These are phyloP conservation scores for Arthromyces matolae DNA, from an alignment of 768 basidiomycete species.

Conservation along the genomic window DNA sequence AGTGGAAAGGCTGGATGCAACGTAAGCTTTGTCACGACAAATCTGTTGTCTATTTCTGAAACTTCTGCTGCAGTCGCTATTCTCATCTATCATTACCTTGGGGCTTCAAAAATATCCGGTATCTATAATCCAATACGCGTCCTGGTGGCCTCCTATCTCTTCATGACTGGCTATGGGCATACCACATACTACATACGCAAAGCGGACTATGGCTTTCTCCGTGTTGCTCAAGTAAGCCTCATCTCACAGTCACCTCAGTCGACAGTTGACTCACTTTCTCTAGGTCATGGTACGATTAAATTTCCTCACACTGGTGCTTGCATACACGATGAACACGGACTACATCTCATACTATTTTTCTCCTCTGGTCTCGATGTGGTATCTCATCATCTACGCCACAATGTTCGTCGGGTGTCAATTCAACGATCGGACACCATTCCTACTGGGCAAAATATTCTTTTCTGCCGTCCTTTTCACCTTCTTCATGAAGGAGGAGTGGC, in stretches of 20 bases:
- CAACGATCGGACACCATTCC: slow-evolving; percentile 67
- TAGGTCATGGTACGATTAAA: slow-evolving; percentile 82
- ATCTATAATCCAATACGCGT: slow-evolving; percentile 91
- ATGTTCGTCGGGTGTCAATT: slow-evolving; percentile 65
- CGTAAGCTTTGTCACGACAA: slow-evolving; percentile 40
- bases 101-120: slow-evolving; percentile 87
- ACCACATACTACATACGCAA: slow-evolving; percentile 87
- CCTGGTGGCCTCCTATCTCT: slow-evolving; percentile 84
- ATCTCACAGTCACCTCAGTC: background rate
- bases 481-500: slow-evolving; percentile 61
- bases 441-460: slow-evolving; percentile 65
- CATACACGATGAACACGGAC: slow-evolving; percentile 89
- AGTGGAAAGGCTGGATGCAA: slow-evolving; percentile 99
- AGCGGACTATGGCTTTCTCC: slow-evolving; percentile 77
- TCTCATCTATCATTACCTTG: slow-evolving; percentile 89
- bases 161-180: slow-evolving; percentile 93
- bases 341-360: slow-evolving; percentile 91
- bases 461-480: slow-evolving; percentile 62
- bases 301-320: slow-evolving; percentile 74
- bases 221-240: slow-evolving; percentile 61
- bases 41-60: slow-evolving; percentile 8
- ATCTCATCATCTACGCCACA: slow-evolving; percentile 79
- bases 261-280: slow-evolving; percentile 4
- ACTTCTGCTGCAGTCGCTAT: slow-evolving; percentile 58
- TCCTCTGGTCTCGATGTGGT: slow-evolving; percentile 90